phyloP scores from a whole-genome alignment of 73 alveolate species.

The Tetrahymena elliotti region DNA sequence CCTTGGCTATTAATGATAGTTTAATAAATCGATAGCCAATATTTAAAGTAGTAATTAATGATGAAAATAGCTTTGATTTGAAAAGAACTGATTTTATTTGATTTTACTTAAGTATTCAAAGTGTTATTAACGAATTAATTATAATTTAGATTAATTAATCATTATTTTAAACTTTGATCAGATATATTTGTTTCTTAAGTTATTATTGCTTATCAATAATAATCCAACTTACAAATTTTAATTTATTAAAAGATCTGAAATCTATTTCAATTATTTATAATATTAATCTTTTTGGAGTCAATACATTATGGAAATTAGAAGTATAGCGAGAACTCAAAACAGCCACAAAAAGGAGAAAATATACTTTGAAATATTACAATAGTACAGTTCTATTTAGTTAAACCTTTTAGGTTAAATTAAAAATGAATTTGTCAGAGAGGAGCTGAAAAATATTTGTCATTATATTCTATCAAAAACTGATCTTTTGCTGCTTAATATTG shows the following conservation, averaged over 20 bases:
- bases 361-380: background rate
- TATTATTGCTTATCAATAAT: too few species aligned
- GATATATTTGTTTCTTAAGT: background rate
- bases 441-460: background rate
- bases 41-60: background rate
- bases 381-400: background rate
- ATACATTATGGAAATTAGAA: background rate
- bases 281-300: too few species aligned
- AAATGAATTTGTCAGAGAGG: background rate
- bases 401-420: background rate
- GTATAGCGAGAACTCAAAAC: background rate
- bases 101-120: background rate
- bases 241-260: too few species aligned
- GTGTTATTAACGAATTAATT: background rate
- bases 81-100: background rate
- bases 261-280: too few species aligned
- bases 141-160: too few species aligned
- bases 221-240: too few species aligned
- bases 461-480: background rate
- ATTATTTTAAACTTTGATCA: background rate
- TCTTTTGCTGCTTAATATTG: background rate
- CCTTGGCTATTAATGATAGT: background rate
- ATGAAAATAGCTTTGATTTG: background rate
- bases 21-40: background rate
- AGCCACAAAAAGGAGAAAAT: background rate